These are phyloP conservation scores for Orobanche coerulescens DNA, from an alignment of 257 asterid species.

Conservation along the genomic window DNA sequence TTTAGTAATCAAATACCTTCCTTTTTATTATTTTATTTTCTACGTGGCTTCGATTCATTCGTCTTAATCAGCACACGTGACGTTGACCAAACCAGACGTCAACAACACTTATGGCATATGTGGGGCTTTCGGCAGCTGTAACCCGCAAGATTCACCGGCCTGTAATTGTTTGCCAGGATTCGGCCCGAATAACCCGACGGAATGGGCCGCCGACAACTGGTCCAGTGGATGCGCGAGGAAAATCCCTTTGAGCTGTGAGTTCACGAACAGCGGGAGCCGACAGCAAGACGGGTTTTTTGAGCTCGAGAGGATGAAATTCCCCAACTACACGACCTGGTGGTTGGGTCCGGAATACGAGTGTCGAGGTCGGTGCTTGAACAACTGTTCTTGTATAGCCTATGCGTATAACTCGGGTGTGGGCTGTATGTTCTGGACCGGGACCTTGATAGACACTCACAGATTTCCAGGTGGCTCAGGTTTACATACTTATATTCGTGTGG, in stretches of 20 bases:
- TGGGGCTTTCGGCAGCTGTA: constrained; percentile 18
- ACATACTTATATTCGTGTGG: constrained; percentile 21
- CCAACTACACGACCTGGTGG: neutral
- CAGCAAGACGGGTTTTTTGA: constrained; percentile 24
- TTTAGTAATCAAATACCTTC: too few relatives aligned
- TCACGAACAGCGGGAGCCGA: neutral
- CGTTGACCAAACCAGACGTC: too few relatives aligned
- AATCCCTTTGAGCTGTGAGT: neutral
- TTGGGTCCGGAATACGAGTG: constrained; percentile 11
- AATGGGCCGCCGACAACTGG: constrained; percentile 13
- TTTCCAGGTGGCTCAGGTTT: constrained; percentile 3
- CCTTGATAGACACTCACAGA: constrained; percentile 17
- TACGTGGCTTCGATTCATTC: too few relatives aligned
- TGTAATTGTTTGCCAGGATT: constrained; percentile 28
- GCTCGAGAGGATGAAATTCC: neutral
- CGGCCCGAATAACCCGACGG: constrained; percentile 5
- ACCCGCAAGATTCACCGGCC: constrained; percentile 8
- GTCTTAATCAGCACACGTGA: too few relatives aligned
- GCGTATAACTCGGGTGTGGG: constrained; percentile 15
- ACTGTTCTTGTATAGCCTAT: constrained; percentile 28
- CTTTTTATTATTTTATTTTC: too few relatives aligned
- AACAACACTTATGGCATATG: constrained; percentile 21
- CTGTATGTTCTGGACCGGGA: constrained; percentile 22
- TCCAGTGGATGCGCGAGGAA: constrained; percentile 11
- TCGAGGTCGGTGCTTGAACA: constrained; percentile 14